Evolutionary conservation across 1,139 yeast species (phyloP), one percentile per base, ranked within the genome.

Genomic region (Hyphopichia burtonii): DNA sequence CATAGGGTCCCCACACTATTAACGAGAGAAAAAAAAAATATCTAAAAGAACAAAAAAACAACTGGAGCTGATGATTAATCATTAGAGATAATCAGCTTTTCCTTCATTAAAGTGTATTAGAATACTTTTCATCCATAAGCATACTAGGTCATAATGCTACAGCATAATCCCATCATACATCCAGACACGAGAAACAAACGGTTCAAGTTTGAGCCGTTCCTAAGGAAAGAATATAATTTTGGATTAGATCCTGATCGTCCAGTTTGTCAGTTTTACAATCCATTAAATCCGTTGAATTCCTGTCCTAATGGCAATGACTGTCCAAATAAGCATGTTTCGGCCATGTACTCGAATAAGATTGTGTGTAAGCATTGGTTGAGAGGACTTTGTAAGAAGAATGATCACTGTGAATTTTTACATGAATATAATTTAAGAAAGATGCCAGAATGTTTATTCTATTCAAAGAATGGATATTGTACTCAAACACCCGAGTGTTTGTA

Each of bases 351-450:
- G 51, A 89, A 90, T 63, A 91, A 90, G 67, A 71, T 73, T 42
- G 99, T 93, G 15, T 93, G 99, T 62, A 93, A 94, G 74, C 98
- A 93, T 71, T 93, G 99, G 99, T 78, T 94, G 38, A 78, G 98
- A 53, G 99, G 99, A 0, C 76, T 94, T 31, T 94, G 99, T 66
- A 94, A 94, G 67, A 93, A 91, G 69, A 96, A 95, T 42, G 96
- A 91, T 54, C 91, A 87, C 49, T 94, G 99, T 66, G 99, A 94
- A 67, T 94, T 89, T 56, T 67, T 94, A 39, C 99, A 94, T 64
- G 99, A 94, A 58, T 93, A 91, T 60, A 93, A 93, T 58, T 68
- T 93, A 53, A 78, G 96, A 47, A 90, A 88, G 62, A 91, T 94
- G 96, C 99, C 99, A 2, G 99, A 94, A 63, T 94, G 99, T 65